phyloP scores from a whole-genome alignment of 139 green algal species.

The Tetraselmis chui region DNA sequence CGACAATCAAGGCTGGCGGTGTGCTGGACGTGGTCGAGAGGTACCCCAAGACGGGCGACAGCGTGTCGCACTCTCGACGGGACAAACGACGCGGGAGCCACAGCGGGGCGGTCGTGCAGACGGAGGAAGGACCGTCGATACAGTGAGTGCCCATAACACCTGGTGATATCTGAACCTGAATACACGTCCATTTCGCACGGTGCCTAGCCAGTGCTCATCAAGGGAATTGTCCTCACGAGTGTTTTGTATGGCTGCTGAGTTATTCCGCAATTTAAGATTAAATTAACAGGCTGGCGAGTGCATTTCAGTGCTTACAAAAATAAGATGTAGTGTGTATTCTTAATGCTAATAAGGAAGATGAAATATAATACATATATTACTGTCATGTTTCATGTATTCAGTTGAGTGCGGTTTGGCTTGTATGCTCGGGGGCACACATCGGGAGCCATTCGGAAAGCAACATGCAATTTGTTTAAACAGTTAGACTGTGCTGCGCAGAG shows the following conservation, averaged over 20 bases:
- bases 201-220: neutral
- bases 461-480: too few relatives aligned
- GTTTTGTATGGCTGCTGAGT: neutral
- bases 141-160: neutral
- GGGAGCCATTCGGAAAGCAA: too few relatives aligned
- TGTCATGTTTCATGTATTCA: too few relatives aligned
- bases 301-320: neutral
- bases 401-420: too few relatives aligned
- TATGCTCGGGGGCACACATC: too few relatives aligned
- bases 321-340: too few relatives aligned
- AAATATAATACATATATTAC: too few relatives aligned
- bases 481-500: neutral
- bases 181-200: too few relatives aligned
- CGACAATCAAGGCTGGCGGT: conserved; percentile 30
- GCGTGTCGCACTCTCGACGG: conserved; percentile 22
- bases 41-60: conserved; percentile 25
- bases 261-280: too few relatives aligned
- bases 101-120: conserved; percentile 10
- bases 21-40: conserved; percentile 32
- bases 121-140: neutral
- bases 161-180: too few relatives aligned
- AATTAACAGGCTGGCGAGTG: neutral
- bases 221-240: neutral
- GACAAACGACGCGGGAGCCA: conserved; percentile 39
- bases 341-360: too few relatives aligned